These are phyloP conservation scores for Angomonas ambiguus DNA, from an alignment of 208 protist genomes.

Conservation along the genomic window DNA sequence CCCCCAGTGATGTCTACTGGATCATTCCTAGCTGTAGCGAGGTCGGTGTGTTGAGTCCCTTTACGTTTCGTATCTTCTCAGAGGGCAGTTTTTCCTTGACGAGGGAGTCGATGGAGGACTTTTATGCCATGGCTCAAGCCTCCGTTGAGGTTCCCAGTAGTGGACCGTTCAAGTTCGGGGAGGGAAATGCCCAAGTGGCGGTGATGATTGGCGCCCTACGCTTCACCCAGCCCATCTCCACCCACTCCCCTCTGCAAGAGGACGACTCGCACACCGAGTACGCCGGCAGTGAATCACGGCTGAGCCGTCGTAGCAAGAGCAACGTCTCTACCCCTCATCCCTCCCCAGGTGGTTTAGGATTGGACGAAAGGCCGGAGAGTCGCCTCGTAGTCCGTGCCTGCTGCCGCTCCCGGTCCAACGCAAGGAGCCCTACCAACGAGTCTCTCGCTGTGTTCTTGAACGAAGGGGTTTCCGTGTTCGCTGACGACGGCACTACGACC, in stretches of 20 bases:
- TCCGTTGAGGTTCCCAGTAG: slow-evolving; percentile 23
- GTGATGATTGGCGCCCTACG: slow-evolving; percentile 17
- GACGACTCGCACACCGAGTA: not conserved
- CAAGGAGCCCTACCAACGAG: not conserved
- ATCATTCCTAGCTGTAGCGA: slow-evolving; percentile 63
- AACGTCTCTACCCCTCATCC: not conserved
- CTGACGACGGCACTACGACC: not conserved
- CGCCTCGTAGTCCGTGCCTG: slow-evolving; percentile 5
- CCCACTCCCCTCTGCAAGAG: not conserved
- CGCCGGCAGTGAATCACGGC: not conserved
- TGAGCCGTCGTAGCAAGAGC: not conserved
- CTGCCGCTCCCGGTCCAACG: not conserved
- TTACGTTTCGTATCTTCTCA: slow-evolving; percentile 53
- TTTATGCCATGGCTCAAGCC: slow-evolving; percentile 48
- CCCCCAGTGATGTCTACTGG: slow-evolving; percentile 67
- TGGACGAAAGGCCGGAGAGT: not conserved
- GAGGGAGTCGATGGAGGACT: slow-evolving; percentile 34
- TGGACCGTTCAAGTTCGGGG: slow-evolving; percentile 47
- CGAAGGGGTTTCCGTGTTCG: not conserved
- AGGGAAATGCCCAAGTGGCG: slow-evolving; percentile 56
- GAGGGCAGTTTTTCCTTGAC: slow-evolving; percentile 42
- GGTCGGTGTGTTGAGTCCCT: slow-evolving; percentile 42
- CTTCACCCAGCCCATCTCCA: not conserved
- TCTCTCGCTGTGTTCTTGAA: slow-evolving; percentile 3
- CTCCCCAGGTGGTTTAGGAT: not conserved